These are phyloP conservation scores for Boletus semigastroideus DNA, from an alignment of 1,284 basidiomycete species.

Conservation along the genomic window DNA sequence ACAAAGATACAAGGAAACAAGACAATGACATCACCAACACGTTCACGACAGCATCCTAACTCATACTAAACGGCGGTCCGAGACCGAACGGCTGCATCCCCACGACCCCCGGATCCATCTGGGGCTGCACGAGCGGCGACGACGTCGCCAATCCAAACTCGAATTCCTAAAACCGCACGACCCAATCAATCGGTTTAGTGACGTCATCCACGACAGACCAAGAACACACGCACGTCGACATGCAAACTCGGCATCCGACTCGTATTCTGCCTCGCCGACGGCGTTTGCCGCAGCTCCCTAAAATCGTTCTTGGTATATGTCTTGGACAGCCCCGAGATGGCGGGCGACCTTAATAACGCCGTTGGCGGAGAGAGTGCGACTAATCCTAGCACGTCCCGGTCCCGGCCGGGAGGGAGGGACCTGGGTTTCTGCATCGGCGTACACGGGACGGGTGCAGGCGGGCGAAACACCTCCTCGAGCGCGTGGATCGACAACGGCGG, in stretches of 20 bases:
- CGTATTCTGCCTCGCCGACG: conserved; percentile 71
- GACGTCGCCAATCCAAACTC: conserved; percentile 25
- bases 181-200: conserved; percentile 6
- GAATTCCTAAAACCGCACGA: conserved; percentile 32
- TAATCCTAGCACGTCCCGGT: conserved; percentile 29
- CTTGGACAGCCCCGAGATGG: conserved; percentile 76
- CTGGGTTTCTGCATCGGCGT: conserved; percentile 23
- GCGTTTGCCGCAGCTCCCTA: conserved; percentile 62
- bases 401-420: conserved; percentile 12
- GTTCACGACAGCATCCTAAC: not conserved
- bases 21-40: not conserved
- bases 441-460: conserved; percentile 22
- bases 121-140: conserved; percentile 33
- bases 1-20: too few species aligned
- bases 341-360: conserved; percentile 68
- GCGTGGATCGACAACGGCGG: conserved; percentile 25
- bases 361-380: conserved; percentile 53
- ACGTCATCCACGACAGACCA: not conserved
- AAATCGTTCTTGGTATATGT: conserved; percentile 78
- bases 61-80: conserved; percentile 32
- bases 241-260: conserved; percentile 80
- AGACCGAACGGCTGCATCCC: conserved; percentile 28
- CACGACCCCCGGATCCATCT: conserved; percentile 22
- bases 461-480: conserved; percentile 26
- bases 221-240: conserved; percentile 55